Evolutionary conservation across 2,329 filamentous ascomycete species (phyloP).

Genomic region (Pestalotiopsis sp.): DNA sequence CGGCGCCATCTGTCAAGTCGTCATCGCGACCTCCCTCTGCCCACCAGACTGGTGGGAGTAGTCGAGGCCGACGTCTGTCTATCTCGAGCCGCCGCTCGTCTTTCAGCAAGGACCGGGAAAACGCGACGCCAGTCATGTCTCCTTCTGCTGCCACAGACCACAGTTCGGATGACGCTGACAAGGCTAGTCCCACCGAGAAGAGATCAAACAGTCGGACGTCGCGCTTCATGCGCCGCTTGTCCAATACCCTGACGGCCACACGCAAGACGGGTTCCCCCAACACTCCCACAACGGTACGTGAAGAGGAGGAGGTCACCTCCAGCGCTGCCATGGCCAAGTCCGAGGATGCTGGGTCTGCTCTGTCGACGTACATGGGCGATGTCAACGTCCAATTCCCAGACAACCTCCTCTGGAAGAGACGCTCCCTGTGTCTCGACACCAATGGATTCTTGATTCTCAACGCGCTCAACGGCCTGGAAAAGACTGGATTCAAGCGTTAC

Average conservation of each 20-base stretch:
- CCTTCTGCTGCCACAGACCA: constrained; percentile 47
- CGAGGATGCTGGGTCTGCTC: constrained; percentile 32
- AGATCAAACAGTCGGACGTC: constrained; percentile 53
- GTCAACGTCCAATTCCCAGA: constrained; percentile 98
- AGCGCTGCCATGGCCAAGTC: constrained; percentile 25
- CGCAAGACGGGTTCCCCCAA: constrained; percentile 49
- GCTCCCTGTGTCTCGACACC: constrained; percentile 83
- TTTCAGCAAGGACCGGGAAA: constrained; percentile 46
- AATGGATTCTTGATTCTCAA: constrained; percentile 83
- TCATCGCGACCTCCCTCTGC: constrained; percentile 52
- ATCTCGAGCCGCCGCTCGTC: constrained; percentile 65
- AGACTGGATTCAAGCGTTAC: constrained; percentile 69
- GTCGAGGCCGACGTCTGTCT: constrained; percentile 63
- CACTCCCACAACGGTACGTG: constrained; percentile 54
- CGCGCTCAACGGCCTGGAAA: constrained; percentile 62
- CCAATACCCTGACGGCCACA: constrained; percentile 50
- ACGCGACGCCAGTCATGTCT: constrained; percentile 34
- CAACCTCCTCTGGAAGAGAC: constrained; percentile 93
- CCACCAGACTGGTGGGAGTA: constrained; percentile 48
- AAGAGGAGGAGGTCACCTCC: constrained; percentile 47
- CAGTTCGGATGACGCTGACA: constrained; percentile 51
- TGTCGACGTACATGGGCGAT: constrained; percentile 77
- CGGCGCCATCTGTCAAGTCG: constrained; percentile 39
- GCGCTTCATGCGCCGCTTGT: constrained; percentile 62
- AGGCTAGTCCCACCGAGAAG: constrained; percentile 41